A percentile compares a stretch with the other conserved stretches of the same genome.
phyloP scores from a whole-genome alignment of 169 alveolate species.

The Eimeria falciformis region DNA sequence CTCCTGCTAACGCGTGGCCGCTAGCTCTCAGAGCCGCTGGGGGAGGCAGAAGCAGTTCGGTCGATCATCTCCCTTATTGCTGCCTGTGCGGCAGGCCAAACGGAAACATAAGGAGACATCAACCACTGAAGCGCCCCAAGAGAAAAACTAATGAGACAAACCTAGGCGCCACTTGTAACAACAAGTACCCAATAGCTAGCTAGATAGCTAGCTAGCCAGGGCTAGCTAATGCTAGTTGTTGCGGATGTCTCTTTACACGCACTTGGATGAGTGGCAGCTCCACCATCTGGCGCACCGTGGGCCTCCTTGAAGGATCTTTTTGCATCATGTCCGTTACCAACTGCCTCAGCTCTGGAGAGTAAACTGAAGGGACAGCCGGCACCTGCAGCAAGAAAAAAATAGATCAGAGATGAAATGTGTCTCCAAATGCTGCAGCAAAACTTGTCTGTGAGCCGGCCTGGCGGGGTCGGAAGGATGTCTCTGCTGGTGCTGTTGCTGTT shows the following conservation, averaged over 20 bases:
- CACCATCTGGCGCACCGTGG: slow-evolving; percentile 74
- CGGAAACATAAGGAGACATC: background rate
- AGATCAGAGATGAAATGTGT: background rate
- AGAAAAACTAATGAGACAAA: background rate
- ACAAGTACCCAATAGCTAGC: no score
- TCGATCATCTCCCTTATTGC: slow-evolving; percentile 12
- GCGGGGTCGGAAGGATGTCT: background rate
- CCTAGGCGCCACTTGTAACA: no score
- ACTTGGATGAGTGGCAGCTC: slow-evolving; percentile 37
- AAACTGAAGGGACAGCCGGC: slow-evolving; percentile 73
- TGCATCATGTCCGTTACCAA: slow-evolving; percentile 66
- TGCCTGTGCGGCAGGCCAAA: background rate
- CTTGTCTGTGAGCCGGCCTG: background rate
- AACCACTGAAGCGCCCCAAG: background rate
- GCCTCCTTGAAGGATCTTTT: slow-evolving; percentile 73
- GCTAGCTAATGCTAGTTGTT: no score
- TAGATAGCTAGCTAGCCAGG: no score
- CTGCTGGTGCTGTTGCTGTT: background rate
- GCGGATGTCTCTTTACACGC: background rate
- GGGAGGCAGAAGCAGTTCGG: background rate
- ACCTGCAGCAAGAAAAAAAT: slow-evolving; percentile 9
- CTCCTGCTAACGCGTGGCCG: no score
- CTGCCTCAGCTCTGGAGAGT: slow-evolving; percentile 74
- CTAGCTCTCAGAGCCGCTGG: background rate
- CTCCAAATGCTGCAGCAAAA: background rate